phyloP scores from a whole-genome alignment of 176 grass and related monocot genomes.

The Zoysia pacifica region DNA sequence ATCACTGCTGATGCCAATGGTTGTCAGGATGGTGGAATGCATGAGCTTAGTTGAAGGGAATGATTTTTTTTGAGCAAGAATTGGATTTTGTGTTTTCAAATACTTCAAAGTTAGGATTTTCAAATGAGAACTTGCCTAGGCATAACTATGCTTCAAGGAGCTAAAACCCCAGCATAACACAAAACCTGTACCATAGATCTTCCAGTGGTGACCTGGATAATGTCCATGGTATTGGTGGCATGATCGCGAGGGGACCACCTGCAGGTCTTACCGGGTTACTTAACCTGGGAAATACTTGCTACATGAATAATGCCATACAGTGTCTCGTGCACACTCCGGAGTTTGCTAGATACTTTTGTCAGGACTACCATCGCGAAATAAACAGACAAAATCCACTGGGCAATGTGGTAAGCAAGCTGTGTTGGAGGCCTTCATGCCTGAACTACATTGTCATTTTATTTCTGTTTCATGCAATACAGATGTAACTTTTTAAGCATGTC shows the following conservation, averaged over 20 bases:
- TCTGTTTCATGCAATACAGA: slow-evolving; percentile 22
- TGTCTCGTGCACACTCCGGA: slow-evolving; percentile 98
- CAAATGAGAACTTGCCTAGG: slow-evolving; percentile 63
- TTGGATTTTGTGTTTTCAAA: slow-evolving; percentile 66
- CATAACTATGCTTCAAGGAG: slow-evolving; percentile 70
- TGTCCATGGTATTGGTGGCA: slow-evolving; percentile 55
- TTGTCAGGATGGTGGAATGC: slow-evolving; percentile 64
- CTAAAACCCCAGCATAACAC: slow-evolving; percentile 57
- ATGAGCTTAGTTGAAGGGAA: slow-evolving; percentile 73
- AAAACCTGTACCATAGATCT: slow-evolving; percentile 58
- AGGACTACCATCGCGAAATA: slow-evolving; percentile 94
- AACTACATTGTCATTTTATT: not conserved
- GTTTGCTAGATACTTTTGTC: slow-evolving; percentile 92
- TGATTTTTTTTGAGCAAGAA: slow-evolving; percentile 56
- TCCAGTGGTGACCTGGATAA: slow-evolving; percentile 64
- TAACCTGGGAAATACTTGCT: slow-evolving; percentile 99
- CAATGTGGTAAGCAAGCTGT: slow-evolving; percentile 81
- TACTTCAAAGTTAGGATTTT: slow-evolving; percentile 59
- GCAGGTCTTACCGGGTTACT: slow-evolving; percentile 84
- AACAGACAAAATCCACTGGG: slow-evolving; percentile 97
- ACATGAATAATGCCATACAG: slow-evolving; percentile 98
- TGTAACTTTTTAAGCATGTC: slow-evolving; percentile 21
- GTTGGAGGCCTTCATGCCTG: not conserved
- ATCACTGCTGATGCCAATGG: slow-evolving; percentile 63
- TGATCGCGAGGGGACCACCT: slow-evolving; percentile 62